Conservation (phyloP, 2,329 filamentous ascomycete species). For the Hirsutella thompsonii region DNA sequence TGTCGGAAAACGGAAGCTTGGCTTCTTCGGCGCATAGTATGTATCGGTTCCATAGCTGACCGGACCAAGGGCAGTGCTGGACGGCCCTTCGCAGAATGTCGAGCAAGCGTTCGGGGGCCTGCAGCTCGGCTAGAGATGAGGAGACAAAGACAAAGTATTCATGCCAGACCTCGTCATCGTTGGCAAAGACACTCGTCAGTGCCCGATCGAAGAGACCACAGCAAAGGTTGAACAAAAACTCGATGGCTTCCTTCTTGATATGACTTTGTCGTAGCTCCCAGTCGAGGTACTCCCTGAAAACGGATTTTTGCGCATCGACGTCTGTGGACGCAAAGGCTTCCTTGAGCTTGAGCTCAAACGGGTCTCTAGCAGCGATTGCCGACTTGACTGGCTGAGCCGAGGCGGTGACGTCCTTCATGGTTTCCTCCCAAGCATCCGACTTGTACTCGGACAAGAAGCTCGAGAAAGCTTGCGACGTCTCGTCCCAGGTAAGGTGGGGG, state of each 20-base stretch:
- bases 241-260: constrained; percentile 30
- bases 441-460: constrained; percentile 62
- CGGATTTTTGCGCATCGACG: constrained; percentile 35
- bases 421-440: constrained; percentile 55
- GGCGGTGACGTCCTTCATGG: constrained; percentile 56
- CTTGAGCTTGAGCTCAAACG: constrained; percentile 53
- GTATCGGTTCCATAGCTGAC: constrained; percentile 79
- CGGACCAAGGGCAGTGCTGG: constrained; percentile 86
- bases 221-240: constrained; percentile 36
- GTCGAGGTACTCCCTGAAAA: constrained; percentile 59
- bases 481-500: constrained; percentile 64
- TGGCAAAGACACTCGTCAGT: constrained; percentile 54
- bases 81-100: constrained; percentile 71
- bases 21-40: constrained; percentile 75
- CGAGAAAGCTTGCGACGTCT: constrained; percentile 64
- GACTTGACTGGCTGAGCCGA: constrained; percentile 52
- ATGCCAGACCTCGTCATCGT: constrained; percentile 66
- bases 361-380: constrained; percentile 47
- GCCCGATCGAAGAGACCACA: constrained; percentile 68
- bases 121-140: constrained; percentile 25
- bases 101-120: constrained; percentile 36
- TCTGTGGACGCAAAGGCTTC: constrained; percentile 44
- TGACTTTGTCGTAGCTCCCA: constrained; percentile 63
- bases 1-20: constrained; percentile 60
- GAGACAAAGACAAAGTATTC: constrained; percentile 68